Base-by-base conservation (phyloP, 805 yeast species). In the Wickerhamiella sergipiensis region DNA sequence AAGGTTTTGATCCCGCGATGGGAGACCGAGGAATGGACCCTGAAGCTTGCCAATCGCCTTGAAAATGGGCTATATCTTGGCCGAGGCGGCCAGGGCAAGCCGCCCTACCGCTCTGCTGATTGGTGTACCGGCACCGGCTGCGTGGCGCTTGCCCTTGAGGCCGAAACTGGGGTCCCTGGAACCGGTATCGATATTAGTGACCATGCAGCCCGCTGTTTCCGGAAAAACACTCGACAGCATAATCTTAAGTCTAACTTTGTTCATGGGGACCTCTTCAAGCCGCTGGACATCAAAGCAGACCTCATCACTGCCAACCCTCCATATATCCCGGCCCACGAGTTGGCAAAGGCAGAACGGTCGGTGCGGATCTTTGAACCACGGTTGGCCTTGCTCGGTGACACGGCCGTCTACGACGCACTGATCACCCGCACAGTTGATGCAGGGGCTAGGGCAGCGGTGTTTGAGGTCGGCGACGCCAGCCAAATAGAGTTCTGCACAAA, bases 1-100 rank as follows among this genome's bases (percentile, higher is more conserved):
- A 79, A 79, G 0, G 97, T 87, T 1, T 67, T 90, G 53, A 89
- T 90, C 24, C 97, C 98, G 0, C 67, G 98, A 47, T 81, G 90
- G 83, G 98, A 90, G 62, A 90, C 98, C 0, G 97, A 90, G 63
- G 95, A 87, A 60, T 90, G 97, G 97, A 70, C 76, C 9, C 36
- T 68, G 26, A 72, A 71, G 50, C 61, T 83, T 19, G 64, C 69
- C 0, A 53, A 54, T 8, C 26, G 53, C 7, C 48, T 60, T 1
- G 46, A 6, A 29, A 29, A 58, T 17, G 22, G 6, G n/a, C 8
- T 31, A n/a, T n/a, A n/a, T n/a, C n/a, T n/a, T n/a, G n/a, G n/a
- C n/a, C n/a, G n/a, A n/a, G n/a, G n/a, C n/a, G n/a, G n/a, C n/a
- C n/a, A n/a, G n/a, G n/a, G n/a, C n/a, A n/a, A n/a, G n/a, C n/a